Percentiles rank a stretch among this genome's conserved stretches.
These are phyloP conservation scores for Cyphellophora attinorum DNA, from an alignment of 2,329 filamentous ascomycete species.

Conservation along the genomic window DNA sequence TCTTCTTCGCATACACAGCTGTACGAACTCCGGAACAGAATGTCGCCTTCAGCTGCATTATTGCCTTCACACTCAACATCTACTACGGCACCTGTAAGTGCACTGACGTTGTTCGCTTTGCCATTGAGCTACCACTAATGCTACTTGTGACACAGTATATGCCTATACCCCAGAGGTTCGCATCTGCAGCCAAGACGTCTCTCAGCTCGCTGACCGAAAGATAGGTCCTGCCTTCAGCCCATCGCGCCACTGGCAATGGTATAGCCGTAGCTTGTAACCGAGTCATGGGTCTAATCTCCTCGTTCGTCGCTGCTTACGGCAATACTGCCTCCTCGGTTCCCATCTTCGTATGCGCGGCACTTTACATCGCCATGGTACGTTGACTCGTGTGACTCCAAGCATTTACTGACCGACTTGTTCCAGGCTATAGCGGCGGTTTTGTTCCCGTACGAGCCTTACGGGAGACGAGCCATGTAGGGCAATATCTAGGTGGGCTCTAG, in stretches of 20 bases:
- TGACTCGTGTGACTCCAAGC: too few species aligned
- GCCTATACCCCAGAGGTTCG: slow-evolving; percentile 51
- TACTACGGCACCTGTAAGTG: slow-evolving; percentile 64
- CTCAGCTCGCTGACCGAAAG: too few species aligned
- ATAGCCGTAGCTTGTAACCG: slow-evolving; percentile 60
- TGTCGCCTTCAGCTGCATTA: slow-evolving; percentile 57
- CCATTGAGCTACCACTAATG: too few species aligned
- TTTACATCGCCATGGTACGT: slow-evolving; percentile 24
- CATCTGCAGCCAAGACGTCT: too few species aligned
- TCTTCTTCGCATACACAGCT: slow-evolving; percentile 66
- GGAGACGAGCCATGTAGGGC: background rate
- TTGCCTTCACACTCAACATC: slow-evolving; percentile 59
- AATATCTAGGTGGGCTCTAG: too few species aligned
- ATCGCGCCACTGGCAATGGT: slow-evolving; percentile 64
- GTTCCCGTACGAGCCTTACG: slow-evolving; percentile 7
- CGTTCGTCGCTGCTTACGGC: slow-evolving; percentile 30
- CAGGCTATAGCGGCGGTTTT: slow-evolving; percentile 1
- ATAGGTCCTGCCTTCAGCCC: slow-evolving; percentile 49
- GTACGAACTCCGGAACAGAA: slow-evolving; percentile 54
- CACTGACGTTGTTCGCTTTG: too few species aligned
- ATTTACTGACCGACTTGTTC: too few species aligned
- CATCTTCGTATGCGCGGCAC: slow-evolving; percentile 24
- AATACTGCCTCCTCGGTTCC: slow-evolving; percentile 21
- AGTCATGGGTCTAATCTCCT: slow-evolving; percentile 63
- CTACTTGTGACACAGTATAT: too few species aligned